phyloP scores from a whole-genome alignment of 805 yeast species.

The Naumovozyma castellii region DNA sequence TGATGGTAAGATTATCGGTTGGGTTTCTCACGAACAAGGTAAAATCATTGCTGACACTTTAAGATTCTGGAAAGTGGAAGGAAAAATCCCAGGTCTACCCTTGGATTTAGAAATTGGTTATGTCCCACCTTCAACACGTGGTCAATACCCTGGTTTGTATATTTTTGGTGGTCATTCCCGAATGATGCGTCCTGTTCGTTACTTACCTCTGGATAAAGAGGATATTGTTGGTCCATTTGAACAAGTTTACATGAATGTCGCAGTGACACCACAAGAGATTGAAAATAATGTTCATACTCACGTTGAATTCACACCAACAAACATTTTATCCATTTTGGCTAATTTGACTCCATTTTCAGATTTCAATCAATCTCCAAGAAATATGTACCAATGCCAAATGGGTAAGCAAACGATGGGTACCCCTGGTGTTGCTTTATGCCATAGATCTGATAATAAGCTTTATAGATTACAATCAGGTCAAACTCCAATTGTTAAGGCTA shows the following conservation, averaged over 20 bases:
- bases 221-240: slow-evolving; percentile 96
- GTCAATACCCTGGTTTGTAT: slow-evolving; percentile 95
- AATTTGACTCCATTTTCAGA: slow-evolving; percentile 97
- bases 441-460: slow-evolving; percentile 89
- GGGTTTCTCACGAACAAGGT: slow-evolving; percentile 89
- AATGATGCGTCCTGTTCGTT: slow-evolving; percentile 92
- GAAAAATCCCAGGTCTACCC: slow-evolving; percentile 60
- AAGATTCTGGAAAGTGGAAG: slow-evolving; percentile 87
- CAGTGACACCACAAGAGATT: slow-evolving; percentile 89
- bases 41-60: slow-evolving; percentile 78
- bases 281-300: slow-evolving; percentile 74
- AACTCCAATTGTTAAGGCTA: slow-evolving; percentile 93
- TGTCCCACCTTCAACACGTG: slow-evolving; percentile 91
- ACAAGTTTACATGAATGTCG: slow-evolving; percentile 93
- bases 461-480: slow-evolving; percentile 92
- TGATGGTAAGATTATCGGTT: slow-evolving; percentile 87
- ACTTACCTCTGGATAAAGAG: slow-evolving; percentile 70
- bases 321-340: slow-evolving; percentile 87
- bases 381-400: slow-evolving; percentile 99
- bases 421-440: slow-evolving; percentile 90
- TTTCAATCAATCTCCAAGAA: slow-evolving; percentile 98
- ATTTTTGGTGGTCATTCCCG: slow-evolving; percentile 87
- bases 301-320: slow-evolving; percentile 92
- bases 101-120: slow-evolving; percentile 84
- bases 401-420: slow-evolving; percentile 99